These are phyloP conservation scores for Cardamine occulta DNA, from an alignment of 345 rosid genomes.

Conservation along the genomic window DNA sequence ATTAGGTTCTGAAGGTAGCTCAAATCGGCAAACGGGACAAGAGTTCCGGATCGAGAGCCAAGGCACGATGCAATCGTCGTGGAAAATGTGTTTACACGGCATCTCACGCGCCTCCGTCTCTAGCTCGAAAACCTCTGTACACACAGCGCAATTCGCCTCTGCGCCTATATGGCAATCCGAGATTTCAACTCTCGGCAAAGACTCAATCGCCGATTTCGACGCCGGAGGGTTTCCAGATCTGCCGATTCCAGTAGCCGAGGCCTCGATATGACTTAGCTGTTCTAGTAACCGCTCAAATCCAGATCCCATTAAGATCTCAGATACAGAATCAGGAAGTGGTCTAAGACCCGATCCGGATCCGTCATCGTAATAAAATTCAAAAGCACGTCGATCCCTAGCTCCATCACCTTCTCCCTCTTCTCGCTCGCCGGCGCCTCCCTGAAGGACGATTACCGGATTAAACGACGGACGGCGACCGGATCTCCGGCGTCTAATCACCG, in stretches of 20 bases:
- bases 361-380: constrained; percentile 71
- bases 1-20: constrained; percentile 56
- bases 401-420: constrained; percentile 40
- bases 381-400: constrained; percentile 43
- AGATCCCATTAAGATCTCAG: constrained; percentile 78
- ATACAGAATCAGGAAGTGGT: constrained; percentile 67
- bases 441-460: constrained; percentile 78
- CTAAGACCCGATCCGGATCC: constrained; percentile 71
- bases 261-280: constrained; percentile 69
- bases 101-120: constrained; percentile 70
- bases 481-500: constrained; percentile 44
- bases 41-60: constrained; percentile 76
- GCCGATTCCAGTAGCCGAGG: constrained; percentile 43
- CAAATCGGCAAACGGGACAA: constrained; percentile 79
- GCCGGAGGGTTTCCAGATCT: constrained; percentile 73
- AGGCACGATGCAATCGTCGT: constrained; percentile 69
- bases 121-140: constrained; percentile 66
- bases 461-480: constrained; percentile 55
- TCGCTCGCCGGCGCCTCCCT: constrained; percentile 50
- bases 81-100: constrained; percentile 84
- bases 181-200: constrained; percentile 63
- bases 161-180: constrained; percentile 44
- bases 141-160: constrained; percentile 74
- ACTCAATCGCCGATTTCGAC: constrained; percentile 75
- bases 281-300: constrained; percentile 74